Evolutionary conservation across 2,329 filamentous ascomycete genomes (phyloP).

Genomic region (Leptographium galeiforme): DNA sequence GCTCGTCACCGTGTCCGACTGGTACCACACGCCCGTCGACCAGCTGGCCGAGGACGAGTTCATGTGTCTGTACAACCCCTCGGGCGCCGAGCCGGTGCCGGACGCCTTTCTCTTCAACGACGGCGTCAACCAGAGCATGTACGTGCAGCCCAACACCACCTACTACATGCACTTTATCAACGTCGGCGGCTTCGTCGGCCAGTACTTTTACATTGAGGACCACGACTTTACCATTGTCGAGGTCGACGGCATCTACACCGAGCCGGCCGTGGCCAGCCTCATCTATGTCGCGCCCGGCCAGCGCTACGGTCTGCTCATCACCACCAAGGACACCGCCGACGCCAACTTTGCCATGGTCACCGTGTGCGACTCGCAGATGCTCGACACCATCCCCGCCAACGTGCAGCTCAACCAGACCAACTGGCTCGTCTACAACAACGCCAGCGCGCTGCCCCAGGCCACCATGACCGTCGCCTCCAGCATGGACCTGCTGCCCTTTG

Average conservation of each 20-base stretch:
- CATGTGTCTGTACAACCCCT: slow-evolving; percentile 40
- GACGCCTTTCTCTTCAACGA: slow-evolving; percentile 61
- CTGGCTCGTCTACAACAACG: slow-evolving; percentile 26
- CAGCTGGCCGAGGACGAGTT: slow-evolving; percentile 29
- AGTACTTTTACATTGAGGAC: slow-evolving; percentile 54
- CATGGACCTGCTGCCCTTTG: slow-evolving; percentile 51
- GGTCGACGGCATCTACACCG: slow-evolving; percentile 58
- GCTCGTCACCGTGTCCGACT: slow-evolving; percentile 52
- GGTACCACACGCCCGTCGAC: slow-evolving; percentile 51
- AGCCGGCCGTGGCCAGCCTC: slow-evolving; percentile 39
- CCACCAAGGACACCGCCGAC: slow-evolving; percentile 45
- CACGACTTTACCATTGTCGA: slow-evolving; percentile 58
- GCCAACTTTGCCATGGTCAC: slow-evolving; percentile 52
- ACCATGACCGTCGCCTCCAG: slow-evolving; percentile 4
- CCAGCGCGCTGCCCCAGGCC: slow-evolving; percentile 44
- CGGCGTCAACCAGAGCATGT: slow-evolving; percentile 43
- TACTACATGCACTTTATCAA: slow-evolving; percentile 56
- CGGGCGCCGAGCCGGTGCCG: slow-evolving; percentile 52
- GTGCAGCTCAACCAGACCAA: slow-evolving; percentile 42
- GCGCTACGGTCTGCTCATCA: slow-evolving; percentile 48
- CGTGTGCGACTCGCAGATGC: slow-evolving; percentile 36
- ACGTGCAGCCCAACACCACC: slow-evolving; percentile 52
- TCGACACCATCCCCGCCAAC: slow-evolving; percentile 51
- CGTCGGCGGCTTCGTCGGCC: slow-evolving; percentile 54
- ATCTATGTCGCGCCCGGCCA: slow-evolving; percentile 41